Conservation (phyloP, 169 alveolate species). For the Theileria orientalis region DNA sequence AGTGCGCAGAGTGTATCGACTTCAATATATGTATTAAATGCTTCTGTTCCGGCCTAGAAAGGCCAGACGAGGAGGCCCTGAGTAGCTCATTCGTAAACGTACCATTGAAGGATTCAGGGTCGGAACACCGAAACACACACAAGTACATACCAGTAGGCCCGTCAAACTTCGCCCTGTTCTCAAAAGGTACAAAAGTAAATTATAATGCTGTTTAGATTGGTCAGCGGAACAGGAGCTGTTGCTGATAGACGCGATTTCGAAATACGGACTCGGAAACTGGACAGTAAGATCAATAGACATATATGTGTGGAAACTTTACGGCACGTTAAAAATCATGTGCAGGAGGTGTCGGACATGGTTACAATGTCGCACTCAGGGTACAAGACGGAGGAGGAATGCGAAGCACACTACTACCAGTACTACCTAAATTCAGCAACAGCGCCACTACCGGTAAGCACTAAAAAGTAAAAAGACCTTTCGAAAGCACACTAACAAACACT, state of each 20-base stretch:
- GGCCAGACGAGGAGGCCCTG: constrained; percentile 61
- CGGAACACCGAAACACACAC: constrained; percentile 79
- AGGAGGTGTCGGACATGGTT: constrained; percentile 72
- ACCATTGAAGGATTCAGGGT: constrained; percentile 8
- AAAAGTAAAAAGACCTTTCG: too few relatives aligned
- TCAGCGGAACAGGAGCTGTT: constrained; percentile 89
- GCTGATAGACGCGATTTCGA: constrained; percentile 85
- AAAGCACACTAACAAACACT: not conserved
- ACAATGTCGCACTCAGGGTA: constrained; percentile 67
- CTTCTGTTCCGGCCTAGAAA: constrained; percentile 84
- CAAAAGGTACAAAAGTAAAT: constrained; percentile 27
- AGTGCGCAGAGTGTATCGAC: constrained; percentile 89
- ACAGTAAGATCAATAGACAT: constrained; percentile 24
- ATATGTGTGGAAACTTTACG: not conserved
- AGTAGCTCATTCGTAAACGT: constrained; percentile 36
- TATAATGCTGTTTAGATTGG: constrained; percentile 72
- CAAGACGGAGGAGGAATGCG: constrained; percentile 79
- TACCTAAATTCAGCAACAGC: constrained; percentile 79
- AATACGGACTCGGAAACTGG: constrained; percentile 91
- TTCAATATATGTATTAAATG: constrained; percentile 85
- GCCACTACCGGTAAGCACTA: constrained; percentile 70
- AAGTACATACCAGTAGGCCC: constrained; percentile 87
- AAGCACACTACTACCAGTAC: constrained; percentile 74
- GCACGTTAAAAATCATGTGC: not conserved
- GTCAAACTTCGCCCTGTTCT: constrained; percentile 80